Conservation (phyloP, 163 green algal genomes). For the Volvox carteri region DNA sequence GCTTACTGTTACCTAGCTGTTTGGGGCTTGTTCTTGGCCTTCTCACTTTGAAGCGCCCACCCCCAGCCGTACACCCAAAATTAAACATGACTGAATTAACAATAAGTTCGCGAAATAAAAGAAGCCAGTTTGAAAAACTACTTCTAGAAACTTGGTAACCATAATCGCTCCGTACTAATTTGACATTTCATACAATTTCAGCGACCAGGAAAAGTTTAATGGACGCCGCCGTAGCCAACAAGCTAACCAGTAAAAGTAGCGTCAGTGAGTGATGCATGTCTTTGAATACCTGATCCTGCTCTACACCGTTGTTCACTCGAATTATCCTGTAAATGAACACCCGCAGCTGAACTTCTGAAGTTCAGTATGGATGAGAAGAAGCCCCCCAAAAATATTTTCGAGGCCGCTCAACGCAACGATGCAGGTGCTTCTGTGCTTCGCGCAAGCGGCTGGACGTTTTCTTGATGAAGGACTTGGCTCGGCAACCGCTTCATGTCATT, state of each 20-base stretch:
- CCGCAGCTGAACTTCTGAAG: constrained; percentile 7
- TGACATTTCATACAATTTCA: not conserved
- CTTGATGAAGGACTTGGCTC: not conserved
- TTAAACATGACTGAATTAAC: not conserved
- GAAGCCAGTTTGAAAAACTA: not conserved
- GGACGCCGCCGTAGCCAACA: not conserved
- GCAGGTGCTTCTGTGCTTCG: not conserved
- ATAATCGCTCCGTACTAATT: not conserved
- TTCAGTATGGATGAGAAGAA: constrained; percentile 17
- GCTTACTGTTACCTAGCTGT: too few relatives aligned
- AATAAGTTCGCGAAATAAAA: too few relatives aligned
- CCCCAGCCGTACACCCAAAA: not conserved
- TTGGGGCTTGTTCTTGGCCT: not conserved
- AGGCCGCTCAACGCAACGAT: constrained; percentile 62
- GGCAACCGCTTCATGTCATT: not conserved
- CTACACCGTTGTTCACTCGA: not conserved
- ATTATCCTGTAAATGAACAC: too few relatives aligned
- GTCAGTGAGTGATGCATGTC: not conserved
- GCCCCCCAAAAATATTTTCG: constrained; percentile 58
- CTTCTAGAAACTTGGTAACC: not conserved
- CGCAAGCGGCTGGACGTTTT: not conserved
- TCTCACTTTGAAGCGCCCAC: not conserved
- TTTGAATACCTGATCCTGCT: not conserved
- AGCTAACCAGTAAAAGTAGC: not conserved
- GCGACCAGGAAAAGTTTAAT: not conserved